phyloP scores from a whole-genome alignment of 1,284 basidiomycete genomes.

The Ganoderma sinense region DNA sequence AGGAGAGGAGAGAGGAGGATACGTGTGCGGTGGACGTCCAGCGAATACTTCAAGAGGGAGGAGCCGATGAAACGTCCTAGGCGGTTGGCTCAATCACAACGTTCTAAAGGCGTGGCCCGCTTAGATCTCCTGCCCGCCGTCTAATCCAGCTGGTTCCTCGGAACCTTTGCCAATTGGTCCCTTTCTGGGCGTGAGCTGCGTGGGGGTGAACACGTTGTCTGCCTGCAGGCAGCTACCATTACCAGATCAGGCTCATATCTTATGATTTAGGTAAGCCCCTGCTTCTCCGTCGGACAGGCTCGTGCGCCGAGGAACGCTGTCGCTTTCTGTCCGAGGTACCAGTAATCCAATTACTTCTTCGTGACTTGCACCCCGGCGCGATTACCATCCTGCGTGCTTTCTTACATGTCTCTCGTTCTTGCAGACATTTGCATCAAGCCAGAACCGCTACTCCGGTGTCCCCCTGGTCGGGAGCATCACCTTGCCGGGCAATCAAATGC shows the following conservation, averaged over 20 bases:
- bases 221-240: constrained; percentile 45
- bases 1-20: constrained; percentile 24
- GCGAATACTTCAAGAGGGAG: constrained; percentile 38
- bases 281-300: constrained; percentile 33
- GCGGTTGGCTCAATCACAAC: constrained; percentile 38
- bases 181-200: constrained; percentile 35
- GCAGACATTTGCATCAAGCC: constrained; percentile 9
- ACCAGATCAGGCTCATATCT: constrained; percentile 39
- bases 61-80: constrained; percentile 34
- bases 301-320: constrained; percentile 27
- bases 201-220: constrained; percentile 44
- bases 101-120: constrained; percentile 41
- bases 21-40: constrained; percentile 35
- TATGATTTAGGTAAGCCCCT: constrained; percentile 42
- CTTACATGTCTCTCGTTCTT: constrained; percentile 21
- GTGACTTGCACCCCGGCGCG: constrained; percentile 15
- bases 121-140: constrained; percentile 36
- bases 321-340: constrained; percentile 20
- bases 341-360: constrained; percentile 21
- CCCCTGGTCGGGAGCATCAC: constrained; percentile 24
- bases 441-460: constrained; percentile 16
- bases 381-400: constrained; percentile 14
- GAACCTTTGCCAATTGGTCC: constrained; percentile 39
- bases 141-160: constrained; percentile 37
- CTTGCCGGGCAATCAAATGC: constrained; percentile 18